phyloP scores from a whole-genome alignment of 2,329 filamentous ascomycete species.

The Alternaria infectoria region DNA sequence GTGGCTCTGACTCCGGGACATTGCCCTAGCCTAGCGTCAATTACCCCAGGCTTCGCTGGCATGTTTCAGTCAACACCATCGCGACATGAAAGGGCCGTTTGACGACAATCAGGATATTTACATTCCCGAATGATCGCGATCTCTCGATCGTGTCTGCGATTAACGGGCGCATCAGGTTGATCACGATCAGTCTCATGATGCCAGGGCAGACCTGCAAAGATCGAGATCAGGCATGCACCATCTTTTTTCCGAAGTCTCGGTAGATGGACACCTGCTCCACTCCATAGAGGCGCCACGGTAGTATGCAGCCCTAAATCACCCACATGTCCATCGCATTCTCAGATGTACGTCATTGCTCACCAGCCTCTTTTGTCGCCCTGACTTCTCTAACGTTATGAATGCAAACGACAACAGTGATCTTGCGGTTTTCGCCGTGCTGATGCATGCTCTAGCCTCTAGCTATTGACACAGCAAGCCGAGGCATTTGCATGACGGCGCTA shows the following conservation, averaged over 20 bases:
- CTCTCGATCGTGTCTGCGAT: neutral
- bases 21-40: neutral
- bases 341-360: slow-evolving; percentile 1
- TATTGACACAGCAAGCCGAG: neutral
- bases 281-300: slow-evolving; percentile 1
- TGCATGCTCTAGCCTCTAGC: neutral
- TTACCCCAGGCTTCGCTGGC: slow-evolving; percentile 14
- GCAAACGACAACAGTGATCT: neutral
- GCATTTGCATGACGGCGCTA: slow-evolving; percentile 1
- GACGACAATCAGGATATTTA: neutral
- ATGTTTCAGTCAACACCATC: slow-evolving; percentile 20
- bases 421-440: neutral
- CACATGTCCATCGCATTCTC: neutral
- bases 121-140: neutral
- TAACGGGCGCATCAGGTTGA: neutral
- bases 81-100: neutral
- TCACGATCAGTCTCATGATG: slow-evolving; percentile 1
- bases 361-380: neutral
- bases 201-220: neutral
- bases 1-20: neutral
- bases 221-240: neutral
- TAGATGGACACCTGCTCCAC: slow-evolving; percentile 3
- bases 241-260: slow-evolving; percentile 1
- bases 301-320: neutral
- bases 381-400: neutral